Base-by-base conservation (phyloP, 345 rosid genomes). In the Citrus australasica region DNA sequence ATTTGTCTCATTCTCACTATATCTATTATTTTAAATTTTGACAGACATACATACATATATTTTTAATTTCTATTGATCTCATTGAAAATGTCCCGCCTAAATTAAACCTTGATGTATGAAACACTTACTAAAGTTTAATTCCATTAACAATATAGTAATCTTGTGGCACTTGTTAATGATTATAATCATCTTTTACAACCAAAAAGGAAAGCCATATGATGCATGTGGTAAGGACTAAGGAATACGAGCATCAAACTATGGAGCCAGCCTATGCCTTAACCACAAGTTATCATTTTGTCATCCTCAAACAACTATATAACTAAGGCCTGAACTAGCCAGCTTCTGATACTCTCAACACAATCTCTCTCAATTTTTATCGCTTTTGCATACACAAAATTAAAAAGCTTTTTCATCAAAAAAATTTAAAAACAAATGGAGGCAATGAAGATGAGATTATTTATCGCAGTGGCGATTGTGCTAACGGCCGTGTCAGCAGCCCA, bases 371-470 rank as follows among this genome's bases (percentile, higher is more conserved):
- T 4, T 37, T 11, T 48, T 16, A 14, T 27, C 30, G 14, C 38
- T 62, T 53, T n/a, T 19, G 11, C 30, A 51, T 2, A 8, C 59
- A 51, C 46, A 8, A 53, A 8, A 10, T 4, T 48, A 60, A 38
- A 32, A 9, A 60, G 14, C 38, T 62, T 53, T 32, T 19, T 9
- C 30, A 65, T 14, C 16, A 3, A 8, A 38, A 38, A 51, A 14
- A 33, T 48, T 60, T 33, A 33, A 33, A 30, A 3, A 7, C 51
- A 51, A 33, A 84, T 81, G 86, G 84, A 71, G 68, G 80, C 80
- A 37, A 32, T 78, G 82, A 81, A n/a, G 82, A 66, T 72, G 84
- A 81, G 82, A 71, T 40, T 81, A 4, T 78, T 76, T 8, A 13
- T 81, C 69, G 82, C 78, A 16, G 22, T 62, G 30, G 42, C 72